Conservation (phyloP, 2,329 filamentous ascomycete species). For the Trichophyton rubrum region DNA sequence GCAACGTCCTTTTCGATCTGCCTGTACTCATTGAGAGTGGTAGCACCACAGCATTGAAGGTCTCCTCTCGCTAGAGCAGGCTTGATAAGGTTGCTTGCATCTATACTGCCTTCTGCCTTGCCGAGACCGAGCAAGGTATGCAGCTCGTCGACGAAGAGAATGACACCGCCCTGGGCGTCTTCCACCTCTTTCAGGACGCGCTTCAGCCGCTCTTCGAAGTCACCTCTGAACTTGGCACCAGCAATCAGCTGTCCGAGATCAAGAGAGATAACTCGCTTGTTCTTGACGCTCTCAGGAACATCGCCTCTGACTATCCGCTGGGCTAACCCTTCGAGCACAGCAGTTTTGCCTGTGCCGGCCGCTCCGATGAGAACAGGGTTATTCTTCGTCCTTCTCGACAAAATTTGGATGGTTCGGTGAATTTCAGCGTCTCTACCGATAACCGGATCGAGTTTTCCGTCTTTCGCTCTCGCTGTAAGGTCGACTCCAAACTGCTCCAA, state of each 20-base stretch:
- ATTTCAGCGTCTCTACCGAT: conserved; percentile 89
- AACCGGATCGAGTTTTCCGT: conserved; percentile 87
- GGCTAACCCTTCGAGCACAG: conserved; percentile 79
- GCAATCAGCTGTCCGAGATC: conserved; percentile 90
- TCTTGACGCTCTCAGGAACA: conserved; percentile 89
- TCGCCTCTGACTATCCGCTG: conserved; percentile 83
- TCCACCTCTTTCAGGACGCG: conserved; percentile 83
- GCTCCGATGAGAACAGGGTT: conserved; percentile 89
- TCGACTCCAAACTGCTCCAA: conserved; percentile 87
- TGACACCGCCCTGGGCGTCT: conserved; percentile 75
- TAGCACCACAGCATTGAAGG: conserved; percentile 88
- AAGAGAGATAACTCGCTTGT: conserved; percentile 76
- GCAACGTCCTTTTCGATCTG: conserved; percentile 94
- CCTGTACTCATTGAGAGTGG: conserved; percentile 83
- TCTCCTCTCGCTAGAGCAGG: conserved; percentile 87
- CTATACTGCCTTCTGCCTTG: conserved; percentile 91
- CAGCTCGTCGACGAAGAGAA: conserved; percentile 89
- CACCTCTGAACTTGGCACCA: conserved; percentile 86
- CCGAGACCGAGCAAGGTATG: conserved; percentile 85
- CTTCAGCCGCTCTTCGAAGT: conserved; percentile 91
- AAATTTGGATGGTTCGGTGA: conserved; percentile 82
- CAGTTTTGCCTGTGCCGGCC: conserved; percentile 87
- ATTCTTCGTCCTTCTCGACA: conserved; percentile 88
- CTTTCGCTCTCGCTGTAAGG: conserved; percentile 69
- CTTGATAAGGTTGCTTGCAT: conserved; percentile 89